Percentiles rank a stretch among this genome's conserved stretches.
phyloP scores from a whole-genome alignment of 192 early-diverging fungal genomes.

The Lobosporangium transversale region DNA sequence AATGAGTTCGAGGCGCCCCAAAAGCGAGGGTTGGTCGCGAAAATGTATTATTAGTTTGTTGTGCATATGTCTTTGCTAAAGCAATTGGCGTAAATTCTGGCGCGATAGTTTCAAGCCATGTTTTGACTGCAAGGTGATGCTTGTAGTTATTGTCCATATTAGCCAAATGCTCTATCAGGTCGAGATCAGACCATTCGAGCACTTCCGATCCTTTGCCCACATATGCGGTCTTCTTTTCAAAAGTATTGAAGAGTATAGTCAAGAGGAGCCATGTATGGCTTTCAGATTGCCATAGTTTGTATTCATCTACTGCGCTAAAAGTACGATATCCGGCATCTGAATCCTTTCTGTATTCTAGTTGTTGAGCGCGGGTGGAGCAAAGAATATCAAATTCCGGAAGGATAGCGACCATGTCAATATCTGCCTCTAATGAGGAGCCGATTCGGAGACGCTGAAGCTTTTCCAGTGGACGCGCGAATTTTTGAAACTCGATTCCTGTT shows the following conservation, averaged over 20 bases:
- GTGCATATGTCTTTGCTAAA: constrained; percentile 6
- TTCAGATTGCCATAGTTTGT: constrained; percentile 44
- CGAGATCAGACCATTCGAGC: constrained; percentile 27
- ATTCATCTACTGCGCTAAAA: constrained; percentile 13
- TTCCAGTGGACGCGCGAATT: constrained; percentile 31
- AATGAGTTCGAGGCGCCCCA: background rate
- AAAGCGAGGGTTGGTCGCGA: constrained; percentile 10
- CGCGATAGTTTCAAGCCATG: constrained; percentile 42
- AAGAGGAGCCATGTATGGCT: constrained; percentile 43
- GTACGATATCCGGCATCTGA: constrained; percentile 18
- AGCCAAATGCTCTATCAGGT: constrained; percentile 34
- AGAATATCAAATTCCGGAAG: constrained; percentile 37
- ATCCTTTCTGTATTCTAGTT: constrained; percentile 19
- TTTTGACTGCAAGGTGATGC: constrained; percentile 40
- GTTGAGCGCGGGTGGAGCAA: constrained; percentile 25
- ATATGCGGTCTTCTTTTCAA: constrained; percentile 9
- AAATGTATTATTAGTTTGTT: background rate
- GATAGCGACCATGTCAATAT: constrained; percentile 10
- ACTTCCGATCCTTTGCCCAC: constrained; percentile 26
- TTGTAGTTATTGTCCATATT: constrained; percentile 25
- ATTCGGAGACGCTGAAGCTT: constrained; percentile 5
- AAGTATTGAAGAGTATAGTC: constrained; percentile 20
- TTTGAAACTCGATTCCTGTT: constrained; percentile 29
- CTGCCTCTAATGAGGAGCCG: background rate
- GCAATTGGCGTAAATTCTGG: constrained; percentile 6